These are phyloP conservation scores for Ceratobasidium sp. DNA, from an alignment of 1,284 basidiomycete species.

Conservation along the genomic window DNA sequence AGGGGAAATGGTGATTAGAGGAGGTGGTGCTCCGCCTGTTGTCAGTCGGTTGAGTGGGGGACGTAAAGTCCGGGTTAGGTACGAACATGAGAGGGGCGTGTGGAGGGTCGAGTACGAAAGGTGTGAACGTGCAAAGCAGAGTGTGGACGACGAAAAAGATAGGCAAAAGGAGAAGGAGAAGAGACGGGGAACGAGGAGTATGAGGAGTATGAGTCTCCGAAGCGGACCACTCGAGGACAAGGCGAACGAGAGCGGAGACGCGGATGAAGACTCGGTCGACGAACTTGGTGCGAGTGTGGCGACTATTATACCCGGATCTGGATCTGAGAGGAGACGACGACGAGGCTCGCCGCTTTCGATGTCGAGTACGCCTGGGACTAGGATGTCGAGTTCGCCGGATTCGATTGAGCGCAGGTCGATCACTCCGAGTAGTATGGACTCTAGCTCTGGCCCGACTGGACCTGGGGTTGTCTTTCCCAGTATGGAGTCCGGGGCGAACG, in stretches of 20 bases:
- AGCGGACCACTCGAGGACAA: neutral
- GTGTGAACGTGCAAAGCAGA: conserved; percentile 54
- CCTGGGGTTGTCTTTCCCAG: conserved; percentile 26
- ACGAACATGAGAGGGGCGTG: conserved; percentile 87
- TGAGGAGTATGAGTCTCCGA: neutral
- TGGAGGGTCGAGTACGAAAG: conserved; percentile 90
- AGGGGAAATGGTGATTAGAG: conserved; percentile 95
- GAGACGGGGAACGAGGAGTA: neutral
- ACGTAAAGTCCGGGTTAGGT: conserved; percentile 77
- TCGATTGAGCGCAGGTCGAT: conserved; percentile 12
- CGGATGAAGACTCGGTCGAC: neutral
- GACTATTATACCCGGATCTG: conserved; percentile 17
- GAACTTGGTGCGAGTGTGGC: conserved; percentile 38
- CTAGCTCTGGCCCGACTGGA: neutral
- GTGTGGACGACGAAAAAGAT: neutral
- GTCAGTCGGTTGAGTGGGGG: conserved; percentile 87
- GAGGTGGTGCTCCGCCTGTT: conserved; percentile 87
- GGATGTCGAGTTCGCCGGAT: conserved; percentile 30
- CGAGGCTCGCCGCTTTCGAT: conserved; percentile 16
- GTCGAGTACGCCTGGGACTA: neutral
- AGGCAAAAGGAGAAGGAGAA: neutral
- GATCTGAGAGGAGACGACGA: neutral
- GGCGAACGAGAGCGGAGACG: neutral
- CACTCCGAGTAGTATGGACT: neutral
- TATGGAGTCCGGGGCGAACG: conserved; percentile 60